phyloP scores from a whole-genome alignment of 192 early-diverging fungal species.

The Lunasporangiospora selenospora region DNA sequence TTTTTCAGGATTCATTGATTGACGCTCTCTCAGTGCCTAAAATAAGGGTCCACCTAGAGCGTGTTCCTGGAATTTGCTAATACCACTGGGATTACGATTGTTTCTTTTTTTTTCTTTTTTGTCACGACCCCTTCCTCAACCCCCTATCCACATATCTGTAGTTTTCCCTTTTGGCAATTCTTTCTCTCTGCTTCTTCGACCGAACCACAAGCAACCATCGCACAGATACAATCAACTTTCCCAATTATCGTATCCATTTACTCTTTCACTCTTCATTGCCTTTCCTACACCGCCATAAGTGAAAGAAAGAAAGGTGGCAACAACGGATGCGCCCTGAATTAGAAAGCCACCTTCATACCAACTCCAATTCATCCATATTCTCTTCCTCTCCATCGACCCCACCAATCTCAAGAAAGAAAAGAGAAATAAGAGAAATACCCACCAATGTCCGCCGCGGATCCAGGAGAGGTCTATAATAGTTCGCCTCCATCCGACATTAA shows the following conservation, averaged over 20 bases:
- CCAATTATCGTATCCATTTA: not conserved
- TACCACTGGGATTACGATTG: not conserved
- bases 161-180: not conserved
- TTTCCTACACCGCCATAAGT: not conserved
- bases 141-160: not conserved
- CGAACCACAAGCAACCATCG: not conserved
- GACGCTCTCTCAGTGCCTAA: no score
- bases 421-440: not conserved
- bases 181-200: not conserved
- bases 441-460: no score
- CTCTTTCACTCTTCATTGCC: not conserved
- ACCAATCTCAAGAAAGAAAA: not conserved
- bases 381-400: not conserved
- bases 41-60: no score
- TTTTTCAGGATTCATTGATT: no score
- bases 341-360: not conserved
- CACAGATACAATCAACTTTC: not conserved
- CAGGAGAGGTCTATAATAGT: no score
- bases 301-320: no score
- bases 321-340: no score
- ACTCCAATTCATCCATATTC: no score
- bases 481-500: not conserved
- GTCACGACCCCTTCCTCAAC: not conserved
- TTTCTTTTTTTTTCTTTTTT: conserved; percentile 3
- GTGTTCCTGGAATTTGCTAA: not conserved